Evolutionary conservation across 1,139 yeast species (phyloP).

Genomic region (Saccharomyces hybrid): DNA sequence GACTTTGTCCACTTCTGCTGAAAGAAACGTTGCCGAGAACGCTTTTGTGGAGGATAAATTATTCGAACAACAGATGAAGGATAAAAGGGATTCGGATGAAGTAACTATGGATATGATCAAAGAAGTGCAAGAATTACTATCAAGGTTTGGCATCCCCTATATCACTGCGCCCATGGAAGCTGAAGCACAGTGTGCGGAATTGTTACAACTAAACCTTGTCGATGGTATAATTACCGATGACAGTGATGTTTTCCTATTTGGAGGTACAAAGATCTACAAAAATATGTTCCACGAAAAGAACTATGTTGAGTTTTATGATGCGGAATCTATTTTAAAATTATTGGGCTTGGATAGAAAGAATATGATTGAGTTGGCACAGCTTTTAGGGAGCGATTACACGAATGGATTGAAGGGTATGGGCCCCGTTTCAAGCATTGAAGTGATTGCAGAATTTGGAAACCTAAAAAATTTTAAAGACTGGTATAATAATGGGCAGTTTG

Average conservation of each 20-base stretch:
- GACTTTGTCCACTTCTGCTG: conserved; percentile 21
- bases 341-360: conserved; percentile 58
- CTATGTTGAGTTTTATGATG: conserved; percentile 78
- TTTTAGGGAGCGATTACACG: conserved; percentile 91
- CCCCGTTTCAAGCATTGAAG: conserved; percentile 86
- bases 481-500: conserved; percentile 40
- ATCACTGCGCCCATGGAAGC: conserved; percentile 98
- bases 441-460: conserved; percentile 75
- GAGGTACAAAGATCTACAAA: conserved; percentile 76
- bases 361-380: conserved; percentile 69
- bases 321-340: conserved; percentile 50
- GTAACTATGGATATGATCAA: conserved; percentile 79
- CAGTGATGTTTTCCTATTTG: conserved; percentile 92
- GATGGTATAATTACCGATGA: conserved; percentile 97
- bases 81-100: conserved; percentile 82
- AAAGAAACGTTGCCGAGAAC: conserved; percentile 9
- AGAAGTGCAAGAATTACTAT: conserved; percentile 82
- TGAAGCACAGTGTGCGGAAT: conserved; percentile 92
- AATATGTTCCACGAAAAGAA: conserved; percentile 93
- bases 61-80: conserved; percentile 48
- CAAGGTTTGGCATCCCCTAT: conserved; percentile 87
- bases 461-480: conserved; percentile 44
- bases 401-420: conserved; percentile 89
- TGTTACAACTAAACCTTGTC: conserved; percentile 57
- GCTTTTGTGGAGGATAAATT: conserved; percentile 35